Evolutionary conservation across 805 yeast genomes (phyloP).

Genomic region (Candida montana): DNA sequence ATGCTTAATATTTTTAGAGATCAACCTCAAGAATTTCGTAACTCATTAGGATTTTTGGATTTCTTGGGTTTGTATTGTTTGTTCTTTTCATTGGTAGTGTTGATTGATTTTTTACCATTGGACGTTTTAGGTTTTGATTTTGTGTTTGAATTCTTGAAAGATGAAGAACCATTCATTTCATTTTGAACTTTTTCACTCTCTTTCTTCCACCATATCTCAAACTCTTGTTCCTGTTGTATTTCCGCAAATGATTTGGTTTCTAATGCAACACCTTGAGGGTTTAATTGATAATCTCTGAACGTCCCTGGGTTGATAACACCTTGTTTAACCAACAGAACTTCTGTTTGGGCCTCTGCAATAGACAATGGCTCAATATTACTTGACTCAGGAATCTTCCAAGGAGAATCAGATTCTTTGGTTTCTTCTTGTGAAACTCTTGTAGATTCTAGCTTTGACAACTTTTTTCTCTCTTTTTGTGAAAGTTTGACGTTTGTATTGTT

Average conservation of each 20-base stretch:
- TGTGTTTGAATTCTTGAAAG: not conserved
- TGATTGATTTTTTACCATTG: not conserved
- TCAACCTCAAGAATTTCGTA: not conserved
- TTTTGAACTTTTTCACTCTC: slow-evolving; percentile 65
- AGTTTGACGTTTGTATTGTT: slow-evolving; percentile 11
- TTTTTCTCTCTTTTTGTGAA: slow-evolving; percentile 59
- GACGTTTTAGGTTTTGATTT: too few species aligned
- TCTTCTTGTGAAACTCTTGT: slow-evolving; percentile 7
- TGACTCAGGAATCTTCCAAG: slow-evolving; percentile 19
- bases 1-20: not conserved
- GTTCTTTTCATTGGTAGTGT: too few species aligned
- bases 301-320: slow-evolving; percentile 29
- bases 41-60: not conserved
- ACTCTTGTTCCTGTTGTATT: slow-evolving; percentile 75
- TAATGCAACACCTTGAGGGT: slow-evolving; percentile 3
- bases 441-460: slow-evolving; percentile 28
- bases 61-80: too few species aligned
- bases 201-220: slow-evolving; percentile 83
- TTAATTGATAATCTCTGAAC: slow-evolving; percentile 7
- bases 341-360: slow-evolving; percentile 16
- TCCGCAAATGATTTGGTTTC: slow-evolving; percentile 53
- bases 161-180: slow-evolving; percentile 21
- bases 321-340: slow-evolving; percentile 10
- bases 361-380: slow-evolving; percentile 14
- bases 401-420: slow-evolving; percentile 5